phyloP scores from a whole-genome alignment of 148 eudicot genomes.

The Rhododendron vialii region DNA sequence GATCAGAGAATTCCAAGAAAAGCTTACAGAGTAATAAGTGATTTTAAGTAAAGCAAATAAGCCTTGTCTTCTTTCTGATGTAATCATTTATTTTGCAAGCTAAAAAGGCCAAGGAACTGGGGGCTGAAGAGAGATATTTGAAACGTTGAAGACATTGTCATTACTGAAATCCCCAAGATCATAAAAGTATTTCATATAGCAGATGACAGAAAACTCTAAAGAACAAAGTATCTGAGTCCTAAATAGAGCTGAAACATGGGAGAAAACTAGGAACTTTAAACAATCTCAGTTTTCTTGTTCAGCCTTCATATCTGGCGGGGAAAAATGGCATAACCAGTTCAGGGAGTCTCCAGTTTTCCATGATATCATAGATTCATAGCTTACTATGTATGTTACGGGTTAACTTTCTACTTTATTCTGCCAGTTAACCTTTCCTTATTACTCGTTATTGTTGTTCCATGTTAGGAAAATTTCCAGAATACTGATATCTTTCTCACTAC shows the following conservation, averaged over 20 bases:
- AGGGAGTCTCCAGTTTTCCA: neutral
- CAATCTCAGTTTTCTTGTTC: neutral
- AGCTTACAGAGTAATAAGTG: neutral
- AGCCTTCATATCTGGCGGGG: neutral
- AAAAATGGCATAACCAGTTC: neutral
- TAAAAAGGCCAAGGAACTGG: neutral
- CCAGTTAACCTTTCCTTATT: neutral
- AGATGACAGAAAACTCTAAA: neutral
- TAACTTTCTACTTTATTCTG: neutral
- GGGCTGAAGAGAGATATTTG: neutral
- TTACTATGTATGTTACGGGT: neutral
- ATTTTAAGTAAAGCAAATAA: neutral
- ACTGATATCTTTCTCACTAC: neutral
- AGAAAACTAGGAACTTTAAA: neutral
- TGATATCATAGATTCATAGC: neutral
- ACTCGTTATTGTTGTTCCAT: neutral
- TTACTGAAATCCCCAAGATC: neutral
- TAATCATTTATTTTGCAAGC: neutral
- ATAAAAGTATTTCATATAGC: neutral
- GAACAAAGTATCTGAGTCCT: neutral
- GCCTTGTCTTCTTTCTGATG: neutral
- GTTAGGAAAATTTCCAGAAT: neutral
- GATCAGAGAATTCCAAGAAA: neutral
- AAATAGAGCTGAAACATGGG: neutral
- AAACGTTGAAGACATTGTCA: neutral